Evolutionary conservation across 345 rosid species (phyloP), one percentile per base, ranked within the genome.

Genomic region (Gossypium thurberi): DNA sequence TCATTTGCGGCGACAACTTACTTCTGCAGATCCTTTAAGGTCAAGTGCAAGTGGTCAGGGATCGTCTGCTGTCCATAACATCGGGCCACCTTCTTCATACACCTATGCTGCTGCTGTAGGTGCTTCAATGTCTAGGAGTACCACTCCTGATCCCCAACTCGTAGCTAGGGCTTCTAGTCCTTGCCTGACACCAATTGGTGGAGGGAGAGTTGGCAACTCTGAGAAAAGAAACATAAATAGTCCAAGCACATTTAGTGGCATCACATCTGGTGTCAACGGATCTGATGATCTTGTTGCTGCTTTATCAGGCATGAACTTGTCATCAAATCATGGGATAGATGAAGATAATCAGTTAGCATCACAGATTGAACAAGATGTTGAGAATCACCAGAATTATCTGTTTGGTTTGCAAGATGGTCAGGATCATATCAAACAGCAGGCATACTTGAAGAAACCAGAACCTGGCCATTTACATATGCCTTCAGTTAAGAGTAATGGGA

Each of bases 121-220:
- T 46, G 65, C 90, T 73, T 83, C 97, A 37, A 67, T 94, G 81
- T 91, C 98, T 37, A 81, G 97, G 75, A 87, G 87, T 65, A 87
- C 84, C 28, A 94, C 98, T 48, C 98, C 98, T 70, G 97, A 94
- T 82, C 90, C 56, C 20, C 96, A 90, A 77, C 85, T 80, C 67
- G 75, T 86, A 48, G 93, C 81, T 44, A 85, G 94, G 84, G 91
- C 86, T 55, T 96, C 97, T 65, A 91, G 98, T 78, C 98, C 96
- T 58, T 85, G 97, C 77, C 84, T 82, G n/a, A 85, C 91, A 9
- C 96, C 97, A 33, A 94, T 94, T 76, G 98, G 97, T n/a, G 86
- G 86, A 18, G 97, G 88, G 1, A 87, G 98, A 81, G 76, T 72
- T 61, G 79, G 76, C 20, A 57, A 86, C 42, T 73, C 86, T 0